phyloP scores from a whole-genome alignment of 257 asterid species.

The Fraxinus excelsior region DNA sequence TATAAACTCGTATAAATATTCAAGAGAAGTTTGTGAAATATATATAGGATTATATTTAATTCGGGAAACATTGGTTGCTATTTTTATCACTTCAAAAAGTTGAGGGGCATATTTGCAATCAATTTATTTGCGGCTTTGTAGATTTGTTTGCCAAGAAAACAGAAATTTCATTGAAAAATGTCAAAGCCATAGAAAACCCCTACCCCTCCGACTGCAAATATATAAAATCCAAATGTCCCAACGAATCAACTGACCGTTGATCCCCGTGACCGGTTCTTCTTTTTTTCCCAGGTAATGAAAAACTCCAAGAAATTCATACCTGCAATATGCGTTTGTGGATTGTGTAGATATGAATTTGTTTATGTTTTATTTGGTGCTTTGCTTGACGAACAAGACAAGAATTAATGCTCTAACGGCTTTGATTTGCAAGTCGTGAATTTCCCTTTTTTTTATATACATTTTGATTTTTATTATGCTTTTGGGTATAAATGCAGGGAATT shows the following conservation, averaged over 20 bases:
- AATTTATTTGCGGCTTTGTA: neutral
- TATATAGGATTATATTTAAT: neutral
- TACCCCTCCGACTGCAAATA: slow-evolving; percentile 22
- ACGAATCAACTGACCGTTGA: slow-evolving; percentile 20
- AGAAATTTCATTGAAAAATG: slow-evolving; percentile 1
- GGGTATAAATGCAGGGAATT: slow-evolving; percentile 34
- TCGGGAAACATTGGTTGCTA: neutral
- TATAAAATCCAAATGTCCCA: slow-evolving; percentile 11
- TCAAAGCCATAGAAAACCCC: slow-evolving; percentile 52
- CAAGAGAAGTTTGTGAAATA: too few relatives aligned
- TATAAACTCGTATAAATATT: too few relatives aligned
- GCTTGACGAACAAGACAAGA: slow-evolving; percentile 48
- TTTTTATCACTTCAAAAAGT: neutral
- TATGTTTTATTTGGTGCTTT: slow-evolving; percentile 42
- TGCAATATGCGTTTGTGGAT: neutral
- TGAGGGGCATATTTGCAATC: neutral
- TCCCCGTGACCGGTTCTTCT: neutral
- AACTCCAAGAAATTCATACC: neutral
- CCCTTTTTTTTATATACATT: neutral
- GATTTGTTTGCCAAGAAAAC: neutral
- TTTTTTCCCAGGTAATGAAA: slow-evolving; percentile 28
- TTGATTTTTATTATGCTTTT: slow-evolving; percentile 8
- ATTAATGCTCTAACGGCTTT: slow-evolving; percentile 33
- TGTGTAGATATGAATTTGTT: slow-evolving; percentile 11
- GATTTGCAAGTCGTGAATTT: slow-evolving; percentile 34